phyloP scores from a whole-genome alignment of 768 basidiomycete species.

The Lentinula sp. region DNA sequence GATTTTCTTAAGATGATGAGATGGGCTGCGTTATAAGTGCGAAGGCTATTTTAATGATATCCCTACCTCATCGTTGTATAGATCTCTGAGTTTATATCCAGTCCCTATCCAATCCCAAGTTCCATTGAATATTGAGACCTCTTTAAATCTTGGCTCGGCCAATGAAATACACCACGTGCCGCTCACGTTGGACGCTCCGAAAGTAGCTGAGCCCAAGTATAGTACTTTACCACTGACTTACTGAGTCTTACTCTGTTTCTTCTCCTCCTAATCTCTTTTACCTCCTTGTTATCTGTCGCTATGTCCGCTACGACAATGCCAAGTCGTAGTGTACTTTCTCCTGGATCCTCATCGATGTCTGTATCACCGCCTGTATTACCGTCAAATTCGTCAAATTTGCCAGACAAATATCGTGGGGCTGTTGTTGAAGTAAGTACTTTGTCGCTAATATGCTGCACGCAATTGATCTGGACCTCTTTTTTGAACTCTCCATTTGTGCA shows the following conservation, averaged over 20 bases:
- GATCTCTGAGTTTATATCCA: too few relatives aligned
- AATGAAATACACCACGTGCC: too few relatives aligned
- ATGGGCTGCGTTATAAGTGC: too few relatives aligned
- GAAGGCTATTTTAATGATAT: too few relatives aligned
- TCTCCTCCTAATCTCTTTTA: background rate
- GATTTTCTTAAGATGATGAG: background rate
- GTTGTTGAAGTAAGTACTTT: constrained; percentile 69
- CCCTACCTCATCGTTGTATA: too few relatives aligned
- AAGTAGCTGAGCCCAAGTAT: background rate
- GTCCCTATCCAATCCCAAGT: too few relatives aligned
- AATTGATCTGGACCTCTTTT: background rate
- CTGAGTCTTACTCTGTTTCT: background rate
- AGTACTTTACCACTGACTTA: background rate
- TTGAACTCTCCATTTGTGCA: background rate
- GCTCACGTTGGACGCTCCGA: too few relatives aligned
- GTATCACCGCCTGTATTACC: background rate
- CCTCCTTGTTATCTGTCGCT: background rate
- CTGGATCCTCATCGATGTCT: background rate
- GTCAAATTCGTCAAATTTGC: background rate
- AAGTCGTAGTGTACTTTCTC: background rate
- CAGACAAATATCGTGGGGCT: constrained; percentile 76
- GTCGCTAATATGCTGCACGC: background rate
- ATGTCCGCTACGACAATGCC: constrained; percentile 1
- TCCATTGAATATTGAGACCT: too few relatives aligned
- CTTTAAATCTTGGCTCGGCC: too few relatives aligned